Evolutionary conservation across 2,329 filamentous ascomycete species (phyloP), one percentile per base, ranked within the genome.

Genomic region (Botryotinia narcissicola): DNA sequence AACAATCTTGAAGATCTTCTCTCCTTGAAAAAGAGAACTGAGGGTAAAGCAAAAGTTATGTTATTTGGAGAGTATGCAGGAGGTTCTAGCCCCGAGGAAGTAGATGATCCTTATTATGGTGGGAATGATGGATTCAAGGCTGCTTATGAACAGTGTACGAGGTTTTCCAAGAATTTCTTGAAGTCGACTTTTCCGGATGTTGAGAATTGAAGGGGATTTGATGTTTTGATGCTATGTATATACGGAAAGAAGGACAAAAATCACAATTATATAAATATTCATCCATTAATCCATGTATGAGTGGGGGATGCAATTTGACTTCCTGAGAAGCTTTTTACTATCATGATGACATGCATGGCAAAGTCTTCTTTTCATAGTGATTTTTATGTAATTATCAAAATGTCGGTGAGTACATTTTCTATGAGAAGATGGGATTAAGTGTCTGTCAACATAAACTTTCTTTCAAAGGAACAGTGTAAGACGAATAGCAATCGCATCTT

Each of bases 81-180:
- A 32, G 48, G 66, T 25, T 57, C 48, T 10, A n/a, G 54, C 7
- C 10, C 87, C 32, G 93, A 97, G 84, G 87, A 93, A 66, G 90
- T 98, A 14, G 85, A 88, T 74, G 96, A 98, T 82, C 96, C 96
- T 22, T 99, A 98, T 84, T 98, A 98, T 82, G 94, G 93, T n/a
- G 94, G 89, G 20, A 84, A 86, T 6, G 88, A 93, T 77, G 94
- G 94, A 2, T 98, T 98, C 80, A 89, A 92, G 79, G 89, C 87
- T 80, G 93, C 94, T n/a, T 98, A 92, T 83, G 90, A 95, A 83
- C 95, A 98, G 85, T 91, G 92, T 75, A 84, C 86, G 74, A 86
- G 92, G 75, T 97, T 97, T 81, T 91, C 92, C 3, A 87, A 86
- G 80, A 94, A 92, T 73, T 81, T 81, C 69, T 73, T 81, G 75